Base-by-base conservation (phyloP, 306 rosid genomes). In the Sicyos baderoa region DNA sequence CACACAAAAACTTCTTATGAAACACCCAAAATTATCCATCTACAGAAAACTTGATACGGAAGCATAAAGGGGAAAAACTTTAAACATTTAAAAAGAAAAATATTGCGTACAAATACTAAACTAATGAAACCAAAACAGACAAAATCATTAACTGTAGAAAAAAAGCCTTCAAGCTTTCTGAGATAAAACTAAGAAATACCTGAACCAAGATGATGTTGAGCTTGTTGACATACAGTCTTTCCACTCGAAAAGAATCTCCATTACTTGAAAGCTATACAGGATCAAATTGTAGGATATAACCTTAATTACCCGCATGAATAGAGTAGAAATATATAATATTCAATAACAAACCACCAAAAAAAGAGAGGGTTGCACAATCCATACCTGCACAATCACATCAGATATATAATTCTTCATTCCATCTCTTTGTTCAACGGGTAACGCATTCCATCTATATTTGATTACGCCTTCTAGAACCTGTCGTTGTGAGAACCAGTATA, bases 331-430 rank as follows among this genome's bases (percentile, higher is more conserved):
- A 66, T 47, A 66, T 19, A 16, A 40, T 23, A 23, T 51, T 32
- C 47, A 29, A 16, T n/a, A 56, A 13, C 17, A 57, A 32, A 56
- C 21, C 66, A 40, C 12, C 48, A 21, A 2, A 42, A 5, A 21
- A 71, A 1, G 22, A 71, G 55, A 42, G 22, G 23, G n/a, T 29
- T 54, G 4, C 49, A 63, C 10, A 3, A 51, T 56, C 10, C 53
- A 40, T 76, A 90, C 99, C 97, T 93, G 97, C 49, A 93, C 96
- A 68, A 93, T 93, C 54, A 93, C 87, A 63, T 93, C 99, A 72
- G 99, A 93, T 17, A 93, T 90, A 76, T 90, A 93, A 82, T 93
- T 93, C 76, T 93, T 93, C 99, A 93, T 93, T 76, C 99, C 99
- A 70, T 93, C 99, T 49, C 99, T 84, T 79, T 93, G 97, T 76